Conservation (phyloP, 2,329 filamentous ascomycete species). For the Hypoxylon sp. region DNA sequence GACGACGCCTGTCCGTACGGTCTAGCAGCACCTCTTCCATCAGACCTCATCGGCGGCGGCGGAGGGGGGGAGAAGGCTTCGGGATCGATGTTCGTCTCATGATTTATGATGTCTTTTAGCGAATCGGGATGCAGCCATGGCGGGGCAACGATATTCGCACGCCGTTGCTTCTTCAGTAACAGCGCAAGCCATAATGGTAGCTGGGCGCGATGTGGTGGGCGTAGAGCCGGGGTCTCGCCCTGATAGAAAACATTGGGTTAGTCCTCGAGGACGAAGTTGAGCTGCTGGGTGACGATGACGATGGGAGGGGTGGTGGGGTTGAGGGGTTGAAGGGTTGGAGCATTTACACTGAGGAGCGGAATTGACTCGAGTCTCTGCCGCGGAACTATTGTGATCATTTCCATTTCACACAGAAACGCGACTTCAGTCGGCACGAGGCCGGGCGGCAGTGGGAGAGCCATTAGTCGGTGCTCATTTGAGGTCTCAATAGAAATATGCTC, state of each 20-base stretch:
- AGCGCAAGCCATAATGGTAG: constrained; percentile 95
- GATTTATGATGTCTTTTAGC: constrained; percentile 80
- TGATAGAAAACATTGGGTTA: constrained; percentile 55
- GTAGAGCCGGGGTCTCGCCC: constrained; percentile 82
- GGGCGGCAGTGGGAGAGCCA: constrained; percentile 52
- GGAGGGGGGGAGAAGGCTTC: constrained; percentile 83
- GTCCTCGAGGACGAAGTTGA: constrained; percentile 18
- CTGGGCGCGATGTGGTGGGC: constrained; percentile 82
- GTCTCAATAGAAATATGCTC: constrained; percentile 8
- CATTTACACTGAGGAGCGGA: constrained; percentile 83
- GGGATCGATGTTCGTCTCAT: constrained; percentile 80
- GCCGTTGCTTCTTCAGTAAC: constrained; percentile 91
- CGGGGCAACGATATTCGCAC: constrained; percentile 92
- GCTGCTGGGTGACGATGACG: constrained; percentile 33
- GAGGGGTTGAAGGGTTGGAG: neutral
- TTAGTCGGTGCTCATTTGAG: constrained; percentile 33
- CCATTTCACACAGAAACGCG: constrained; percentile 97
- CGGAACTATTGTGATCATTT: constrained; percentile 91
- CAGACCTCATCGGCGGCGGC: constrained; percentile 69
- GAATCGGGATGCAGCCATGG: constrained; percentile 86
- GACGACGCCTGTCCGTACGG: constrained; percentile 52
- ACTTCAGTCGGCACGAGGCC: constrained; percentile 87
- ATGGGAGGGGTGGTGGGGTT: constrained; percentile 27
- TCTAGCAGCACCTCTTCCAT: constrained; percentile 60
- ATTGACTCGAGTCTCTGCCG: constrained; percentile 90